Percentiles rank a stretch among this genome's conserved stretches.
Conservation (phyloP, 192 early-diverging fungal genomes). For the Pilobolus umbonatus region DNA sequence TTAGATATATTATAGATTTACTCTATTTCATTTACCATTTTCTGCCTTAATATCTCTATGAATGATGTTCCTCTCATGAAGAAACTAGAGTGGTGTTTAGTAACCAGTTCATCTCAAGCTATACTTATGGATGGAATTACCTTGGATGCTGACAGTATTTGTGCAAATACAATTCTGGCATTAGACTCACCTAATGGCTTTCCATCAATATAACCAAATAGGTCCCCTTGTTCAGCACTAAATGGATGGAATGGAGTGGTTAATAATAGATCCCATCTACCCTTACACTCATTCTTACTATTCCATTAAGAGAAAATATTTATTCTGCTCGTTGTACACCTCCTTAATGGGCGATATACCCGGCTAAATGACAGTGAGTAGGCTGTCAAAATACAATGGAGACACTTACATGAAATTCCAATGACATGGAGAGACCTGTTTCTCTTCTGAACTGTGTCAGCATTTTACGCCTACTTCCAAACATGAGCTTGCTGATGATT, state of each 20-base stretch:
- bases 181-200: constrained; percentile 73
- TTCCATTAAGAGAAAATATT: constrained; percentile 15
- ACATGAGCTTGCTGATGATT: no score
- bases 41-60: constrained; percentile 93
- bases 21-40: constrained; percentile 32
- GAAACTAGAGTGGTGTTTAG: constrained; percentile 47
- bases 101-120: no score
- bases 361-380: neutral
- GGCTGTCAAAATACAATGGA: neutral
- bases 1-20: neutral
- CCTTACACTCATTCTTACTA: constrained; percentile 6
- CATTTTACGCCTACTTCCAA: no score
- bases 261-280: neutral
- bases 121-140: neutral
- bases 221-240: constrained; percentile 80
- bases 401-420: constrained; percentile 15
- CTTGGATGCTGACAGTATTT: constrained; percentile 69
- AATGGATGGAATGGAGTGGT: neutral
- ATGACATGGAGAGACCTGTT: constrained; percentile 3
- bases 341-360: constrained; percentile 12
- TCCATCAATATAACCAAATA: constrained; percentile 83
- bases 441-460: constrained; percentile 1
- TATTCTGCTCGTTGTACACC: constrained; percentile 9
- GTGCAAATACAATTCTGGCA: constrained; percentile 67
- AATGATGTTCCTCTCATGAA: constrained; percentile 75